A percentile compares a stretch with the other conserved stretches of the same genome.
phyloP scores from a whole-genome alignment of 2,329 filamentous ascomycete species.

The Phialophora expanda region DNA sequence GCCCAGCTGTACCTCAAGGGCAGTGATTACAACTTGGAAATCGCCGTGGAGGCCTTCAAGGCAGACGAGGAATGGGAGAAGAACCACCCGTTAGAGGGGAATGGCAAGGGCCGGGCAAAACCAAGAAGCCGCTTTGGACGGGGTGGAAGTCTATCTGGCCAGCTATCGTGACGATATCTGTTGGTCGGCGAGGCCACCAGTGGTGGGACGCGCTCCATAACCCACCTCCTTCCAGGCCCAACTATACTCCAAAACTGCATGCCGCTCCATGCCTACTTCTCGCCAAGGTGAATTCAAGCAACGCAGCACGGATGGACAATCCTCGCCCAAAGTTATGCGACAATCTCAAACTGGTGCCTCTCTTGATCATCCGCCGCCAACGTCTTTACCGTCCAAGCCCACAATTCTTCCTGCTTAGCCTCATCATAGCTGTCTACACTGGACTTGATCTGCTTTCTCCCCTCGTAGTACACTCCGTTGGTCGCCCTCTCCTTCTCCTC shows the following conservation, averaged over 20 bases:
- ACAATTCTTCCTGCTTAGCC: slow-evolving; percentile 57
- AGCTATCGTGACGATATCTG: slow-evolving; percentile 30
- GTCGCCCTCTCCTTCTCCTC: slow-evolving; percentile 43
- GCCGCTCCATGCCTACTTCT: not conserved
- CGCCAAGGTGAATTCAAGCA: not conserved
- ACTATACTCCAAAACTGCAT: not conserved
- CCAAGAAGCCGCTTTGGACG: slow-evolving; percentile 15
- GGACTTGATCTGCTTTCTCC: slow-evolving; percentile 47
- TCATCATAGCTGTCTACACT: slow-evolving; percentile 53
- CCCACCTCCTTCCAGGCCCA: not conserved
- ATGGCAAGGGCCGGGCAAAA: slow-evolving; percentile 34
- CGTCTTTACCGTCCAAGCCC: slow-evolving; percentile 54
- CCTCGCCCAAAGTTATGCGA: not conserved
- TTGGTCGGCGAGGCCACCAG: not conserved
- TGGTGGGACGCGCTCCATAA: not conserved
- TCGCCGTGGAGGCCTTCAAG: slow-evolving; percentile 67
- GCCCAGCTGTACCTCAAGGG: slow-evolving; percentile 74
- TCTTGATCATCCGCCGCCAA: slow-evolving; percentile 42
- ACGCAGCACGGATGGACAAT: not conserved
- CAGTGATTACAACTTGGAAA: slow-evolving; percentile 67
- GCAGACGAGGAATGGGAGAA: slow-evolving; percentile 79
- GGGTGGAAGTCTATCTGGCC: slow-evolving; percentile 30
- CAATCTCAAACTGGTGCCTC: slow-evolving; percentile 37
- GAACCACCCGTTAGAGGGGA: slow-evolving; percentile 65
- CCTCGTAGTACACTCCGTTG: slow-evolving; percentile 55